These are phyloP conservation scores for Paecilomyces dactylethromorphus DNA, from an alignment of 2,329 filamentous ascomycete genomes.

Conservation along the genomic window DNA sequence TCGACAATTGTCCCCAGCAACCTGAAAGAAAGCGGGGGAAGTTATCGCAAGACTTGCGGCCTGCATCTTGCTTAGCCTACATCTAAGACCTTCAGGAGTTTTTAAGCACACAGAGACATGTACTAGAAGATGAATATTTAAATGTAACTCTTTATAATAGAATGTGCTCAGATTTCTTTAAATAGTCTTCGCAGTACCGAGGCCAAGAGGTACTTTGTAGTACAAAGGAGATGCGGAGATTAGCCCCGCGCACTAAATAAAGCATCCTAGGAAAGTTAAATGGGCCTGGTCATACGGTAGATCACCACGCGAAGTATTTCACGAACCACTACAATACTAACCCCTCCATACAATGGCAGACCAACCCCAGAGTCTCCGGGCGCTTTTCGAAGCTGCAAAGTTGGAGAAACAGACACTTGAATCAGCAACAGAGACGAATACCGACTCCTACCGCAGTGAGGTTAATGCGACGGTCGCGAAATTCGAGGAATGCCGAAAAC, in stretches of 20 bases:
- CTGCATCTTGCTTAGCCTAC: neutral
- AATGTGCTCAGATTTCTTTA: neutral
- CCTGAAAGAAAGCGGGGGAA: neutral
- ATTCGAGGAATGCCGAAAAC: conserved; percentile 66
- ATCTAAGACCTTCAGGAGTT: neutral
- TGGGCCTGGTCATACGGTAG: neutral
- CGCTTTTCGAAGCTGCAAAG: conserved; percentile 51
- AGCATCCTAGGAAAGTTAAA: neutral
- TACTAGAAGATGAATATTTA: neutral
- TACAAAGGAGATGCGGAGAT: neutral
- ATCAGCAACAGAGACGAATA: conserved; percentile 57
- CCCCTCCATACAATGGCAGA: conserved; percentile 30
- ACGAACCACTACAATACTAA: neutral
- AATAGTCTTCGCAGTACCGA: neutral
- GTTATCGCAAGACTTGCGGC: neutral
- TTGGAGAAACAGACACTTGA: conserved; percentile 53
- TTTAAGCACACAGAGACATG: neutral
- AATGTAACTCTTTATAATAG: neutral
- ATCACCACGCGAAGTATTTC: conserved; percentile 9
- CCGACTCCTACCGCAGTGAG: conserved; percentile 59
- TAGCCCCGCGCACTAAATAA: neutral
- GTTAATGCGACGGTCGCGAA: conserved; percentile 60
- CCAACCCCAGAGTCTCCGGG: conserved; percentile 48
- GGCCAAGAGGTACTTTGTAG: neutral
- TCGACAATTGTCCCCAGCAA: neutral